These are phyloP conservation scores for Dryadomyces quercivorus DNA, from an alignment of 2,329 filamentous ascomycete genomes.

Conservation along the genomic window DNA sequence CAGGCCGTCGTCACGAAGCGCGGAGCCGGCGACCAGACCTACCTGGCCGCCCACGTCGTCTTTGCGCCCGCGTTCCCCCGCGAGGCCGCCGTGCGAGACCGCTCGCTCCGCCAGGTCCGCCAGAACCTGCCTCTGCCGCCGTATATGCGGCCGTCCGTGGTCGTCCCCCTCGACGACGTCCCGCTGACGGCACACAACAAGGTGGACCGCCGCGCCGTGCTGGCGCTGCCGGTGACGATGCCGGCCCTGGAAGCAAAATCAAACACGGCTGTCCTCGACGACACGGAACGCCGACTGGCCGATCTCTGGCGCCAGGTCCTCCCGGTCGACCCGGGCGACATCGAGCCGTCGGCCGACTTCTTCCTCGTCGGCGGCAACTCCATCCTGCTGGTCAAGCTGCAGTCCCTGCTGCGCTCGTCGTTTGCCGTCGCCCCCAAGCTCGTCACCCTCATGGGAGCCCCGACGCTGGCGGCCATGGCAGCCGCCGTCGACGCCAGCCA, in stretches of 20 bases:
- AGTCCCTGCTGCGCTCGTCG: conserved; percentile 18
- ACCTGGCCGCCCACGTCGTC: neutral
- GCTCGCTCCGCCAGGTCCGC: neutral
- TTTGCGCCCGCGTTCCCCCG: neutral
- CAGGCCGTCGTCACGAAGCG: neutral
- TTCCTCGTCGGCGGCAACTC: conserved; percentile 11
- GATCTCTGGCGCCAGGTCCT: neutral
- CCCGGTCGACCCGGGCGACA: too few relatives aligned
- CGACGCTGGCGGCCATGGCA: conserved; percentile 28
- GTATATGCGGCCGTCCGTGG: neutral
- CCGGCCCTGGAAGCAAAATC: neutral
- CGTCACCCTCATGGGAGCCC: conserved; percentile 23
- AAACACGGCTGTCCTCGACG: neutral
- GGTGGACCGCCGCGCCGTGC: neutral
- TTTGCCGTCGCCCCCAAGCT: conserved; percentile 22
- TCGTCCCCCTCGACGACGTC: neutral
- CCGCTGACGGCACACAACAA: neutral
- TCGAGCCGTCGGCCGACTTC: conserved; percentile 21
- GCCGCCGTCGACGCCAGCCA: neutral
- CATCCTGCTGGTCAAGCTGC: conserved; percentile 24
- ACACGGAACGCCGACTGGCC: neutral
- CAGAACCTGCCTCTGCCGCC: neutral
- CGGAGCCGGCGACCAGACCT: neutral
- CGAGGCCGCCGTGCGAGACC: neutral
- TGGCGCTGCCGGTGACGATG: neutral